Percentiles rank a stretch among this genome's conserved stretches.
Conservation (phyloP, 192 early-diverging fungal species). For the Coemansia sp. region DNA sequence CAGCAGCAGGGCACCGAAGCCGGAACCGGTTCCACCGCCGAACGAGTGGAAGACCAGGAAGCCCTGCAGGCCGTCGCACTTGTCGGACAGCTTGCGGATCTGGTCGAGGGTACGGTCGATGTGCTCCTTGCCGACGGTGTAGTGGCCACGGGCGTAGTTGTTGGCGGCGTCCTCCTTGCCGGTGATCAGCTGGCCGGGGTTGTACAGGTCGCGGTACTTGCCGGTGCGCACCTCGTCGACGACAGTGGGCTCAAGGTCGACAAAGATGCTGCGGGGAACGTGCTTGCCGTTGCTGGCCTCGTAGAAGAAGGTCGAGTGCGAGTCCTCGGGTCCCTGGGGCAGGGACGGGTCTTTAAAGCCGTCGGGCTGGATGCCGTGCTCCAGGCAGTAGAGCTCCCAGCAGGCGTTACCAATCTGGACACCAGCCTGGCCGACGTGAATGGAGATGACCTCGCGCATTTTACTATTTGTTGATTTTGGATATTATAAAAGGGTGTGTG, state of each 20-base stretch:
- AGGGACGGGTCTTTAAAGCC: slow-evolving; percentile 54
- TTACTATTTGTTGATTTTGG: slow-evolving; percentile 3
- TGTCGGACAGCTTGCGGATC: slow-evolving; percentile 96
- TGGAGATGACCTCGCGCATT: slow-evolving; percentile 76
- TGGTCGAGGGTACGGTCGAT: slow-evolving; percentile 95
- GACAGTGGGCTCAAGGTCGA: slow-evolving; percentile 94
- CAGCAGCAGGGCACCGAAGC: slow-evolving; percentile 95
- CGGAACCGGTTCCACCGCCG: slow-evolving; percentile 98
- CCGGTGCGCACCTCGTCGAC: slow-evolving; percentile 98
- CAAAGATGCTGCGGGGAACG: slow-evolving; percentile 98
- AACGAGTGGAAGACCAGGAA: slow-evolving; percentile 99
- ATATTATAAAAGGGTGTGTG: neutral
- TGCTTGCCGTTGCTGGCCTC: slow-evolving; percentile 99
- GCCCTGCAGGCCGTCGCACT: slow-evolving; percentile 97
- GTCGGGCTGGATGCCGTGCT: slow-evolving; percentile 98
- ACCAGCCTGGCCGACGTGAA: slow-evolving; percentile 91
- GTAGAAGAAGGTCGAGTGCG: slow-evolving; percentile 99
- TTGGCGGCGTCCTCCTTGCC: slow-evolving; percentile 99
- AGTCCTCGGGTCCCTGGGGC: slow-evolving; percentile 62
- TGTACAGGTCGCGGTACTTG: slow-evolving; percentile 92
- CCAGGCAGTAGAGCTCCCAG: slow-evolving; percentile 97
- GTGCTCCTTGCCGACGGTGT: slow-evolving; percentile 99
- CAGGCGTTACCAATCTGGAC: slow-evolving; percentile 99
- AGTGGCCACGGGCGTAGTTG: slow-evolving; percentile 99
- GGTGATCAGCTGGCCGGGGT: slow-evolving; percentile 97